phyloP scores from a whole-genome alignment of 2,329 filamentous ascomycete genomes.

The Exophiala alcalophila region DNA sequence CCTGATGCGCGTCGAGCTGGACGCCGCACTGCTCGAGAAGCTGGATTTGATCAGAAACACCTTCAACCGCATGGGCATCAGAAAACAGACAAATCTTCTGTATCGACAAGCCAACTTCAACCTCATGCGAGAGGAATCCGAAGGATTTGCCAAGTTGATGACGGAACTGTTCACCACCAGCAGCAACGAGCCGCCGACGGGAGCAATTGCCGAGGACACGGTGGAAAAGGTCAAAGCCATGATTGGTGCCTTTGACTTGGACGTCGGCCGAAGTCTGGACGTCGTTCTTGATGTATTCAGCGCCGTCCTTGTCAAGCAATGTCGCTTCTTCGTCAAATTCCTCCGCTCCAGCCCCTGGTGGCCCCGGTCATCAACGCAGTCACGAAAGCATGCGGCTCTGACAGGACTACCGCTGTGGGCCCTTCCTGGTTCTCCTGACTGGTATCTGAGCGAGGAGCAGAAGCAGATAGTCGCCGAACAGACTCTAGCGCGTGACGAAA shows the following conservation, averaged over 20 bases:
- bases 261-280: slow-evolving; percentile 90
- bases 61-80: slow-evolving; percentile 77
- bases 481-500: slow-evolving; percentile 64
- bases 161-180: slow-evolving; percentile 93
- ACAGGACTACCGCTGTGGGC: slow-evolving; percentile 83
- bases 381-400: slow-evolving; percentile 2
- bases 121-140: slow-evolving; percentile 86
- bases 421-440: slow-evolving; percentile 64
- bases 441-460: slow-evolving; percentile 66
- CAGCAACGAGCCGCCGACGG: slow-evolving; percentile 67
- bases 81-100: slow-evolving; percentile 86
- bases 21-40: slow-evolving; percentile 69
- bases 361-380: slow-evolving; percentile 59
- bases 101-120: slow-evolving; percentile 98
- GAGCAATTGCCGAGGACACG: slow-evolving; percentile 74
- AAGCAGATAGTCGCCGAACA: slow-evolving; percentile 56
- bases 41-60: slow-evolving; percentile 80
- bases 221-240: slow-evolving; percentile 91
- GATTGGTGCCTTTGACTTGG: slow-evolving; percentile 94
- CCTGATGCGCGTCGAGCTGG: slow-evolving; percentile 78
- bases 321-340: slow-evolving; percentile 90
- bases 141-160: slow-evolving; percentile 93
- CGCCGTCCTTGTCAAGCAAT: slow-evolving; percentile 86
- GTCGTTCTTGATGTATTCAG: slow-evolving; percentile 94
- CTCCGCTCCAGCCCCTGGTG: slow-evolving; percentile 94